phyloP scores from a whole-genome alignment of 495 filamentous ascomycete species.

The Penicillium herquei region DNA sequence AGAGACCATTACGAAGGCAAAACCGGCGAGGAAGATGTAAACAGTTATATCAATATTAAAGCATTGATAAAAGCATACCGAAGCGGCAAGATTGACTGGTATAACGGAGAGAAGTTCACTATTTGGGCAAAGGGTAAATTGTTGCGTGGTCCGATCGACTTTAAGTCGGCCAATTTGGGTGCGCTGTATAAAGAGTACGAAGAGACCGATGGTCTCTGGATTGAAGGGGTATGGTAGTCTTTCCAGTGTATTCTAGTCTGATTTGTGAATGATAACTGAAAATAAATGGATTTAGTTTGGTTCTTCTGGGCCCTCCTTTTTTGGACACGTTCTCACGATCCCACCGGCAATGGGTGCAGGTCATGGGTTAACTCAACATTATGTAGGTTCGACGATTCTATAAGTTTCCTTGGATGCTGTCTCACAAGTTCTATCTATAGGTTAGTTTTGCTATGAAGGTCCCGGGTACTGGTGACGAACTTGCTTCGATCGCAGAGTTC shows the following conservation, averaged over 20 bases:
- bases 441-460: not conserved
- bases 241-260: too few species aligned
- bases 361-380: not conserved
- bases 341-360: not conserved
- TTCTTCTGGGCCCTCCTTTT: not conserved
- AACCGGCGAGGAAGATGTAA: too few species aligned
- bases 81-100: too few species aligned
- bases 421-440: not conserved
- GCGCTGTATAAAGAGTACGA: too few species aligned
- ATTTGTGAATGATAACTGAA: not conserved
- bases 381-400: not conserved
- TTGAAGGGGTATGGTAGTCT: too few species aligned
- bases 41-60: too few species aligned
- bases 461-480: not conserved
- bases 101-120: too few species aligned
- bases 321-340: not conserved
- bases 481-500: not conserved
- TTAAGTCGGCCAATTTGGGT: too few species aligned
- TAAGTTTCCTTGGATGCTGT: not conserved
- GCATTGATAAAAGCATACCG: too few species aligned
- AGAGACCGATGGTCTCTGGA: too few species aligned
- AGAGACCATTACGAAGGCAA: not conserved
- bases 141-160: too few species aligned
- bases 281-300: not conserved
- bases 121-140: too few species aligned